Evolutionary conservation across 495 filamentous ascomycete species (phyloP).

Genomic region (Talaromyces borbonicus): DNA sequence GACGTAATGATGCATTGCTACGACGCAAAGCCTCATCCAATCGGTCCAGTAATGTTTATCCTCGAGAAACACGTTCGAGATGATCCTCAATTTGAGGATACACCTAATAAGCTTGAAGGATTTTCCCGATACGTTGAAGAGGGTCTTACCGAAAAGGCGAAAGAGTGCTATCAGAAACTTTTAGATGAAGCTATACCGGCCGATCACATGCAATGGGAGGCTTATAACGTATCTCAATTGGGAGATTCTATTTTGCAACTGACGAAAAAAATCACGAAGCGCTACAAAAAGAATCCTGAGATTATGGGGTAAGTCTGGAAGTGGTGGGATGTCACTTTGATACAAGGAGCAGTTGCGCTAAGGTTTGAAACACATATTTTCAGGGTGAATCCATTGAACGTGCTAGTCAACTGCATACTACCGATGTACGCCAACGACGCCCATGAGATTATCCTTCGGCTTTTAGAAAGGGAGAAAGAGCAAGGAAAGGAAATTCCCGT

Average conservation of each 20-base stretch:
- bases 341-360: no score
- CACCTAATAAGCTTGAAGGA: slow-evolving; percentile 54
- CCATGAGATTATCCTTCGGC: slow-evolving; percentile 67
- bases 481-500: slow-evolving; percentile 67
- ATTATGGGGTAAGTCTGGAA: slow-evolving; percentile 60
- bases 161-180: slow-evolving; percentile 59
- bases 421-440: slow-evolving; percentile 86
- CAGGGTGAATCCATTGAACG: slow-evolving; percentile 67
- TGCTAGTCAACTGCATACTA: slow-evolving; percentile 72
- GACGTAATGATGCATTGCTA: slow-evolving; percentile 80
- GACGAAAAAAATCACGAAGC: slow-evolving; percentile 77
- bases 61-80: slow-evolving; percentile 72
- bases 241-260: slow-evolving; percentile 76
- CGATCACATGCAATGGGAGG: slow-evolving; percentile 69
- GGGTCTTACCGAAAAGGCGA: slow-evolving; percentile 63
- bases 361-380: no score
- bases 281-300: slow-evolving; percentile 78
- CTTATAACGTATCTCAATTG: slow-evolving; percentile 77
- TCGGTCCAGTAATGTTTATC: slow-evolving; percentile 73
- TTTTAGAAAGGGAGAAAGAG: slow-evolving; percentile 59
- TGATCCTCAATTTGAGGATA: slow-evolving; percentile 65
- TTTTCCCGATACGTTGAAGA: slow-evolving; percentile 61
- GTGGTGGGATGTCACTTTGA: no score
- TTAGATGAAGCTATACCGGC: slow-evolving; percentile 65
- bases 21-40: slow-evolving; percentile 68